Base-by-base conservation (phyloP, 1,139 yeast species). In the Yarrowia galli region DNA sequence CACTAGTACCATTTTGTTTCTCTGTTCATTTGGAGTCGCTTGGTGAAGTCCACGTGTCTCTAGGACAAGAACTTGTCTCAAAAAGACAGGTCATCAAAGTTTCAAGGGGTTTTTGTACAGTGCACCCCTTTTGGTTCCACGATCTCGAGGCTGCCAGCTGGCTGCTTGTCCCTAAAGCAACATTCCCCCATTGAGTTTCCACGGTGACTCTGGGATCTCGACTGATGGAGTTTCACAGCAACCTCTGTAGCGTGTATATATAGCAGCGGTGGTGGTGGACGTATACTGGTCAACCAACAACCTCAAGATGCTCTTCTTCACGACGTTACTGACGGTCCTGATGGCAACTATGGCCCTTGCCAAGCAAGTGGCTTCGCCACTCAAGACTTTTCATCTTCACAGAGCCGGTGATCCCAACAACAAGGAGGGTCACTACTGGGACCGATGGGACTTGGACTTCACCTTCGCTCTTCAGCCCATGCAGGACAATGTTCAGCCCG, bases 311-410 rank as follows among this genome's bases (percentile, higher is more conserved):
- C 60, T 13, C 23, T n/a, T 54, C 23, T 40, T 25, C 28, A 12
- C 61, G 28, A 25, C 48, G 48, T 23, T 54, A 10, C 12, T 54
- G 35, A 54, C 61, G 23, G 36, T 54, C 36, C 25, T 60, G 28
- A 38, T 60, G 51, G 65, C 65, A 6, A 32, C 65, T 32, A n/a
- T 60, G 42, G 65, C 65, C 1, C 32, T 60, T n/a, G 65, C 65
- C 32, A 60, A 60, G 13, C 51, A 60, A 51, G 65, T 60, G 9
- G 22, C 65, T 15, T 60, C 65, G 22, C 65, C 65, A 43, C 51
- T 60, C 32, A 43, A 60, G 51, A 42, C 49, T n/a, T 60, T 60
- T 25, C 32, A 45, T 10, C 40, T 60, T 4, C 51, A 45, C 42
- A 23, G 49, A 43, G 1, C 28, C 1, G 53, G 46, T 2, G 53